Conservation (phyloP, 352 stramenopile species). For the Phytophthora sp. region DNA sequence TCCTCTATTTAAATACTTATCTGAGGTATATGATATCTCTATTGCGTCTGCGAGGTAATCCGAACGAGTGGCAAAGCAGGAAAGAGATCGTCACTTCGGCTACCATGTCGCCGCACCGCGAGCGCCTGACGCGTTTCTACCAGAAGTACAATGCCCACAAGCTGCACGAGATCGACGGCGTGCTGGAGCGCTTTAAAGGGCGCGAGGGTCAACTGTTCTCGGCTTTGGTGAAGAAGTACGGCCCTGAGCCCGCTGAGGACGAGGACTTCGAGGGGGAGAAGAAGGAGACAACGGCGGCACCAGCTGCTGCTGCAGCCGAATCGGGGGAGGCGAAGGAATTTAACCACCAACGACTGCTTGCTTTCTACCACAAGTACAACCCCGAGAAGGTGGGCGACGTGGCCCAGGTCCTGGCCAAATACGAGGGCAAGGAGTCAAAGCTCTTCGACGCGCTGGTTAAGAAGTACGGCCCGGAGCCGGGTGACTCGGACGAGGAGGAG, state of each 20-base stretch:
- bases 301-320: conserved; percentile 26
- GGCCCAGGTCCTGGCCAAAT: conserved; percentile 67
- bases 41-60: neutral
- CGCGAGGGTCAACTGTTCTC: conserved; percentile 77
- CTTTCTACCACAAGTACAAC: conserved; percentile 89
- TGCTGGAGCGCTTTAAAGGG: conserved; percentile 82
- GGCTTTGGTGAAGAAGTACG: conserved; percentile 85
- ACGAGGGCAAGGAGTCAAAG: conserved; percentile 82
- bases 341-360: conserved; percentile 69
- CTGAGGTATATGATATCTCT: too few species aligned
- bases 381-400: conserved; percentile 79
- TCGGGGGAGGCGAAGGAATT: conserved; percentile 44
- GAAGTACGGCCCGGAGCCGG: conserved; percentile 86
- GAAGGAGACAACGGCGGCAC: conserved; percentile 10
- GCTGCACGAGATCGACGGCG: conserved; percentile 82
- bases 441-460: conserved; percentile 84
- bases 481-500: conserved; percentile 77
- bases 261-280: conserved; percentile 32
- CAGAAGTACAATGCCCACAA: conserved; percentile 87
- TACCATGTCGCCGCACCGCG: conserved; percentile 64
- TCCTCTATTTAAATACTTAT: neutral
- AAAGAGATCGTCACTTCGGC: conserved; percentile 24
- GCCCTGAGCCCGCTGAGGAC: conserved; percentile 63
- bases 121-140: conserved; percentile 84
- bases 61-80: conserved; percentile 37